Evolutionary conservation across 345 rosid genomes (phyloP).

Genomic region (Zanthoxylum bungeanum): DNA sequence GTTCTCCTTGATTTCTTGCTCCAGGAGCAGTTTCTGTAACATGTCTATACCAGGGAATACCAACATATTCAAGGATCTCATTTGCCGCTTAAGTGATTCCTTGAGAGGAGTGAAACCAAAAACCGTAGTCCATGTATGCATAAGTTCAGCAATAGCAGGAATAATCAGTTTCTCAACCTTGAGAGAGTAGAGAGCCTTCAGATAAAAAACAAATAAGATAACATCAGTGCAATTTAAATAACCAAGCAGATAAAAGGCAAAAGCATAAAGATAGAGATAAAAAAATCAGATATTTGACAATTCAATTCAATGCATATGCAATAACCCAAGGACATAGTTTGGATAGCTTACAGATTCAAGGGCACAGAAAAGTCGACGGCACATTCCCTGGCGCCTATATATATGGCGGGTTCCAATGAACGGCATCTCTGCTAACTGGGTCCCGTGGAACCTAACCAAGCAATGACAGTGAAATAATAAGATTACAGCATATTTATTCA

Average conservation of each 20-base stretch:
- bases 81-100: slow-evolving; percentile 45
- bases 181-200: slow-evolving; percentile 63
- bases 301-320: background rate
- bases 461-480: slow-evolving; percentile 7
- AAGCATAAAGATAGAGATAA: background rate
- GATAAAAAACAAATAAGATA: slow-evolving; percentile 1
- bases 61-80: slow-evolving; percentile 65
- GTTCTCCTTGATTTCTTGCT: slow-evolving; percentile 28
- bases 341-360: slow-evolving; percentile 59
- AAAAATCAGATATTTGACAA: background rate
- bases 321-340: slow-evolving; percentile 9
- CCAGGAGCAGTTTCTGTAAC: slow-evolving; percentile 59
- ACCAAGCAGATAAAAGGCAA: background rate
- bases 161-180: slow-evolving; percentile 67
- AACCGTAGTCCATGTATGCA: slow-evolving; percentile 67
- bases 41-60: slow-evolving; percentile 83
- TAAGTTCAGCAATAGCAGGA: slow-evolving; percentile 77
- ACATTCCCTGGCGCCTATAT: slow-evolving; percentile 90
- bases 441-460: slow-evolving; percentile 68
- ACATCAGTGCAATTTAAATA: background rate
- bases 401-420: slow-evolving; percentile 85
- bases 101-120: slow-evolving; percentile 66
- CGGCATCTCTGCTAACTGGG: slow-evolving; percentile 84
- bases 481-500: background rate
- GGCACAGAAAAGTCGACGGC: slow-evolving; percentile 71